Conservation (phyloP, 495 filamentous ascomycete species). For the Parachaetomium inaequale region DNA sequence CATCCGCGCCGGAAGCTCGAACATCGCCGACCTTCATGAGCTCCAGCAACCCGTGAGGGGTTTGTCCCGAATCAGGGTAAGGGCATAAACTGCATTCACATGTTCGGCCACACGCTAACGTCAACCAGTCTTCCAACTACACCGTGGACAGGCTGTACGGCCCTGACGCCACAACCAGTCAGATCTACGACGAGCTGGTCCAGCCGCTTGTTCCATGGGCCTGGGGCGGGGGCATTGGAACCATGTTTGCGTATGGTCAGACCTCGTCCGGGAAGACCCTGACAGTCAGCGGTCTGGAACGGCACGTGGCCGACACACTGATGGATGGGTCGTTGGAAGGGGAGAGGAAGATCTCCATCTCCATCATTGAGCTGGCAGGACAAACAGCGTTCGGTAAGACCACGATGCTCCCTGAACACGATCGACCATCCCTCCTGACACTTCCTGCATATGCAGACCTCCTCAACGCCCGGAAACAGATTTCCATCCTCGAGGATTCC, state of each 20-base stretch:
- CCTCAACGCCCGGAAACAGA: constrained; percentile 27
- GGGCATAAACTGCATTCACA: background rate
- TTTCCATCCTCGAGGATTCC: constrained; percentile 30
- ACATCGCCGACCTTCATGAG: constrained; percentile 24
- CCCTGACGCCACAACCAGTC: constrained; percentile 12
- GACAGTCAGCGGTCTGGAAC: constrained; percentile 35
- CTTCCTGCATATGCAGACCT: constrained; percentile 16
- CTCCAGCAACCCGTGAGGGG: constrained; percentile 18
- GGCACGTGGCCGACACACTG: constrained; percentile 23
- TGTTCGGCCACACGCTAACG: background rate
- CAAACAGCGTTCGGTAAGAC: constrained; percentile 17
- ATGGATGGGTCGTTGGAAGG: constrained; percentile 24
- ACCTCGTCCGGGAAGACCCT: constrained; percentile 49
- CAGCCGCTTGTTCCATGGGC: constrained; percentile 27
- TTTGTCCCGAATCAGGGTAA: constrained; percentile 14
- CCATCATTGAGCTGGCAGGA: constrained; percentile 27
- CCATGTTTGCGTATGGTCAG: constrained; percentile 47
- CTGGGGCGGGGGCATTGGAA: constrained; percentile 26
- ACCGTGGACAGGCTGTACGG: constrained; percentile 26
- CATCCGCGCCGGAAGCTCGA: constrained; percentile 4
- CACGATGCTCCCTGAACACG: background rate
- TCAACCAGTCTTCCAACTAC: constrained; percentile 17
- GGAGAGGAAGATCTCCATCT: constrained; percentile 23
- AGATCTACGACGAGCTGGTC: constrained; percentile 24
- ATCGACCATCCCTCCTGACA: background rate